Conservation (phyloP, 768 basidiomycete species). For the Scleroderma citrinum region DNA sequence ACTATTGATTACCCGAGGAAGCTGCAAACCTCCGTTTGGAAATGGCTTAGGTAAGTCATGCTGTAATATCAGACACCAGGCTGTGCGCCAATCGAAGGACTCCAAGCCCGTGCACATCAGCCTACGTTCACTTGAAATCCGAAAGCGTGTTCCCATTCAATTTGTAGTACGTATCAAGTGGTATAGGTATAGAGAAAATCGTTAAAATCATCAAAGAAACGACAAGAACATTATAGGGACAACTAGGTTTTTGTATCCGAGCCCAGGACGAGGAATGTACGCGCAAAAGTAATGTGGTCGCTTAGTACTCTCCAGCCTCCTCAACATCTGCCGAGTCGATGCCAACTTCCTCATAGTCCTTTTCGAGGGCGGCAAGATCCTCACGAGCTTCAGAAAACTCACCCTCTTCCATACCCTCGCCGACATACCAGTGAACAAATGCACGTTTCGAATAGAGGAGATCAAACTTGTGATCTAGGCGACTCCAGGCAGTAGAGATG, state of each 20-base stretch:
- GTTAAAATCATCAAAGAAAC: slow-evolving; percentile 30
- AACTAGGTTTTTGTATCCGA: slow-evolving; percentile 22
- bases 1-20: too few relatives aligned
- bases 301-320: slow-evolving; percentile 45
- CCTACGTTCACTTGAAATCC: background rate
- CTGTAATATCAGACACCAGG: too few relatives aligned
- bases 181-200: slow-evolving; percentile 25
- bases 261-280: slow-evolving; percentile 17
- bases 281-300: slow-evolving; percentile 8
- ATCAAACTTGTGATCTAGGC: slow-evolving; percentile 75
- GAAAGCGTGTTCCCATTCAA: slow-evolving; percentile 10
- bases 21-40: too few relatives aligned
- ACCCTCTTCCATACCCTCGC: slow-evolving; percentile 83
- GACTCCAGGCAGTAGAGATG: slow-evolving; percentile 70
- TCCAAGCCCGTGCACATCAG: too few relatives aligned
- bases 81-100: too few relatives aligned
- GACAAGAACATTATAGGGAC: slow-evolving; percentile 24
- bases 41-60: too few relatives aligned
- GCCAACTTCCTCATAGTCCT: slow-evolving; percentile 88
- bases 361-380: slow-evolving; percentile 99
- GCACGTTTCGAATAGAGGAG: slow-evolving; percentile 66
- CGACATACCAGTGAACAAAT: slow-evolving; percentile 60
- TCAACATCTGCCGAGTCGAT: slow-evolving; percentile 46
- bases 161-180: slow-evolving; percentile 17
- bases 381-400: slow-evolving; percentile 99